Conservation (phyloP, 768 basidiomycete species). For the Auricularia auricula-judae region DNA sequence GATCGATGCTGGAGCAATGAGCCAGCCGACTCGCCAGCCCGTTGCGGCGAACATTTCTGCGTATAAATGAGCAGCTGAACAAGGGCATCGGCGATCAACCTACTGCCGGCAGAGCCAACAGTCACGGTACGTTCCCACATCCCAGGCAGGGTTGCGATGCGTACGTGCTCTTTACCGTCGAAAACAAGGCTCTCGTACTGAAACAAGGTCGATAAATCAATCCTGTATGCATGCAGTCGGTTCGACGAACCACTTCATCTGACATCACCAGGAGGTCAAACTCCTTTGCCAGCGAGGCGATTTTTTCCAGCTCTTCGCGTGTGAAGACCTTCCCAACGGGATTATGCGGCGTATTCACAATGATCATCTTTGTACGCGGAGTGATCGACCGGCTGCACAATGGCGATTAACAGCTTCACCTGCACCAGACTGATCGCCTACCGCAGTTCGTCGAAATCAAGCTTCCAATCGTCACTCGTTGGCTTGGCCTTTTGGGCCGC, state of each 20-base stretch:
- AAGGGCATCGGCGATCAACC: slow-evolving; percentile 16
- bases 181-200: slow-evolving; percentile 93
- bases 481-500: slow-evolving; percentile 31
- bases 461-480: slow-evolving; percentile 71
- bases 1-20: slow-evolving; percentile 76
- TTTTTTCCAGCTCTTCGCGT: slow-evolving; percentile 65
- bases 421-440: slow-evolving; percentile 17
- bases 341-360: slow-evolving; percentile 95
- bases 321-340: slow-evolving; percentile 98
- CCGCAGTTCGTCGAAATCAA: slow-evolving; percentile 85
- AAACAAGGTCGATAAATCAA: neutral
- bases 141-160: slow-evolving; percentile 88
- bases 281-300: slow-evolving; percentile 82
- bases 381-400: slow-evolving; percentile 62
- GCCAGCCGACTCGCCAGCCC: slow-evolving; percentile 96
- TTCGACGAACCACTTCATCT: slow-evolving; percentile 80
- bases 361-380: slow-evolving; percentile 85
- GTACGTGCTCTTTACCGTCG: slow-evolving; percentile 78
- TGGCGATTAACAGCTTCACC: neutral
- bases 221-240: neutral
- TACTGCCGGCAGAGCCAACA: slow-evolving; percentile 90
- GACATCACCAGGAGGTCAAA: slow-evolving; percentile 87
- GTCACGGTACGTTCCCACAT: slow-evolving; percentile 99
- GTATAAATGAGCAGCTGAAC: neutral
- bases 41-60: slow-evolving; percentile 93